These are phyloP conservation scores for Rhizopus stolonifer DNA, from an alignment of 371 early-diverging fungal genomes.

Conservation along the genomic window DNA sequence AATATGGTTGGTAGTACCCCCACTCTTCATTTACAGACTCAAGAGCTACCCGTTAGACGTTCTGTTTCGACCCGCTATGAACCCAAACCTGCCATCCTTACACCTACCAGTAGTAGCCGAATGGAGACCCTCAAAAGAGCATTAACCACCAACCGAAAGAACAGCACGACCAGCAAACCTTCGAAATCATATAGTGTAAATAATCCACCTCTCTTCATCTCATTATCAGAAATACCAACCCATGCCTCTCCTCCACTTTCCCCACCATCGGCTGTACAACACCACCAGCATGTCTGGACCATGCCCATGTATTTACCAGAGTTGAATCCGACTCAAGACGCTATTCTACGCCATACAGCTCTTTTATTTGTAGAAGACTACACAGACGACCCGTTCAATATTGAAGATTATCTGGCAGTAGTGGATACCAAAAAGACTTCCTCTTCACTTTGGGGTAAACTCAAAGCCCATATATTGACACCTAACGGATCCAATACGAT, in stretches of 20 bases:
- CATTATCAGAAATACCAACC: conserved; percentile 11
- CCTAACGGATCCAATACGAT: conserved; percentile 1
- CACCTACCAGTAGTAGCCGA: not conserved
- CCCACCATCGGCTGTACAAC: conserved; percentile 10
- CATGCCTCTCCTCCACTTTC: conserved; percentile 22
- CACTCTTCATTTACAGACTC: not conserved
- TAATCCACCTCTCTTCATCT: conserved; percentile 12
- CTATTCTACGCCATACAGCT: conserved; percentile 20
- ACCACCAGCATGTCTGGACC: conserved; percentile 12
- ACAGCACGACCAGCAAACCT: not conserved
- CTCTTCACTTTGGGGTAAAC: conserved; percentile 21
- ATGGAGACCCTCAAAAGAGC: conserved; percentile 21
- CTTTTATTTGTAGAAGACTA: conserved; percentile 10
- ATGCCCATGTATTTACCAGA: conserved; percentile 19
- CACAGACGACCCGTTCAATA: not conserved
- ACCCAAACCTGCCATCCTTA: not conserved
- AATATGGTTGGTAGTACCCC: not conserved
- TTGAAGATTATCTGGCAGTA: conserved; percentile 7
- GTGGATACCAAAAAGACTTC: conserved; percentile 5
- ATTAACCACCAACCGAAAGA: conserved; percentile 17
- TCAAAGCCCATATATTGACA: conserved; percentile 24
- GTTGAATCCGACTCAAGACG: conserved; percentile 15
- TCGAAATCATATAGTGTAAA: conserved; percentile 9
- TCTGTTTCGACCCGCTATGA: not conserved
- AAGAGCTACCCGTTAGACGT: not conserved